Base-by-base conservation (phyloP, 176 grass and related monocot genomes). In the Oryza punctata region DNA sequence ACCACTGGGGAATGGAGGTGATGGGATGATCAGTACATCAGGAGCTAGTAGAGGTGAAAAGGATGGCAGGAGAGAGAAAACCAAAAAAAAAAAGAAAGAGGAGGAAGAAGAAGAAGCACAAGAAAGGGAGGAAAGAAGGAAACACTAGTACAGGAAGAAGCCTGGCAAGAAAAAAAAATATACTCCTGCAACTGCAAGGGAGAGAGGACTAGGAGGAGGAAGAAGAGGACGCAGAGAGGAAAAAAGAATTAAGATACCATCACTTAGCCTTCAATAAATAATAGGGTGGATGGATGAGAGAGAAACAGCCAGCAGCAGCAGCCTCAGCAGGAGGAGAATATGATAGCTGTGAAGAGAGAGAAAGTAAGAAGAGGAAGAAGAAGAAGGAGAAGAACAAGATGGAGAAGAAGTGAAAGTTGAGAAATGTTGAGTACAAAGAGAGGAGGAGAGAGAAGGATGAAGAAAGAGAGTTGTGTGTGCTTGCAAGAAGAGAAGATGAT, bases 211-310 rank as follows among this genome's bases (percentile, higher is more conserved):
- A 28, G 27, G 52, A 78, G 35, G 67, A 54, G 54, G 30, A 72
- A 67, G 6, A 77, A 49, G 28, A 61, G 9, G 21, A 23, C 9
- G 57, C 57, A 61, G 37, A 61, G 37, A 44, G 63, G 25, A 28
- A 84, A 86, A 94, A 91, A 87, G 67, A 95, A 82, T 91, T 76
- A 82, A 72, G 88, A 90, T 89, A 81, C 90, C 86, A 87, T 92
- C 65, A 74, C 80, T 77, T 87, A 89, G 74, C 69, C 65, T 84
- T 57, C 45, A 86, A 85, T 91, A 89, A 93, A 93, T 89, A 87
- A 93, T 89, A 85, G 61, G 65, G 65, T 54, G 50, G 78, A 82
- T 78, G 86, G 54, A 59, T 44, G 74, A 81, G 82, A 75, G 81
- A 82, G 63, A 79, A 8, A 44, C 12, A 61, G 76, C 30, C 25